Percentiles rank a stretch among this genome's conserved stretches.
Conservation (phyloP, 2,329 filamentous ascomycete species). For the Tolypocladium pustulatum region DNA sequence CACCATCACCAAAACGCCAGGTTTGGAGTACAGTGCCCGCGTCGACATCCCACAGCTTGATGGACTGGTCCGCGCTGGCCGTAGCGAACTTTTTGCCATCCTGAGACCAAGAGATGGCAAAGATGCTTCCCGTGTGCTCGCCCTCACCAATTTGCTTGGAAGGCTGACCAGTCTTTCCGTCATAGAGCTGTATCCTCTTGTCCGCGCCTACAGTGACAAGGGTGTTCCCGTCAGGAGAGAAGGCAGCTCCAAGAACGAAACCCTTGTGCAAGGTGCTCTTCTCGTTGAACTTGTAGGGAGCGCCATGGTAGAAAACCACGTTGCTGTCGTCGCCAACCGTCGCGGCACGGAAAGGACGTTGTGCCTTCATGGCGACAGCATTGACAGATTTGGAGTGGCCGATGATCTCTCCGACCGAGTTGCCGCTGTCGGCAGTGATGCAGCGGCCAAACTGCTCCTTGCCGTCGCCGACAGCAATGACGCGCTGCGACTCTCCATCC, state of each 20-base stretch:
- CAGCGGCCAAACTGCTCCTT: slow-evolving; percentile 90
- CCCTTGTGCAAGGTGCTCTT: slow-evolving; percentile 74
- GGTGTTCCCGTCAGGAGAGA: slow-evolving; percentile 74
- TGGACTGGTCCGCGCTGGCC: slow-evolving; percentile 86
- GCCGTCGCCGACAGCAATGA: slow-evolving; percentile 93
- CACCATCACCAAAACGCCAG: slow-evolving; percentile 76
- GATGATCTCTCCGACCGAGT: slow-evolving; percentile 87
- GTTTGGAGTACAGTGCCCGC: slow-evolving; percentile 65
- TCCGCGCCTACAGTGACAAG: slow-evolving; percentile 91
- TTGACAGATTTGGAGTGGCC: slow-evolving; percentile 91
- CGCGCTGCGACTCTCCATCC: slow-evolving; percentile 92
- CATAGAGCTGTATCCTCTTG: slow-evolving; percentile 84
- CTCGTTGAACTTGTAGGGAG: slow-evolving; percentile 92
- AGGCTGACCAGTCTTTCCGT: slow-evolving; percentile 87
- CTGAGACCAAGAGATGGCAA: slow-evolving; percentile 79
- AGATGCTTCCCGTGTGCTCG: slow-evolving; percentile 88
- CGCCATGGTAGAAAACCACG: slow-evolving; percentile 86
- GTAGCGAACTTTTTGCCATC: slow-evolving; percentile 84
- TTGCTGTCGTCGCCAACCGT: slow-evolving; percentile 86
- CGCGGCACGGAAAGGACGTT: slow-evolving; percentile 81
- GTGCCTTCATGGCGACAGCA: slow-evolving; percentile 77
- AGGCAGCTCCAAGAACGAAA: slow-evolving; percentile 79
- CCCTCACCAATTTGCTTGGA: slow-evolving; percentile 67
- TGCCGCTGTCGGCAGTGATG: slow-evolving; percentile 91
- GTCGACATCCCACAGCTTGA: slow-evolving; percentile 89